Base-by-base conservation (phyloP, 805 yeast species). In the Starmerella kuoi region DNA sequence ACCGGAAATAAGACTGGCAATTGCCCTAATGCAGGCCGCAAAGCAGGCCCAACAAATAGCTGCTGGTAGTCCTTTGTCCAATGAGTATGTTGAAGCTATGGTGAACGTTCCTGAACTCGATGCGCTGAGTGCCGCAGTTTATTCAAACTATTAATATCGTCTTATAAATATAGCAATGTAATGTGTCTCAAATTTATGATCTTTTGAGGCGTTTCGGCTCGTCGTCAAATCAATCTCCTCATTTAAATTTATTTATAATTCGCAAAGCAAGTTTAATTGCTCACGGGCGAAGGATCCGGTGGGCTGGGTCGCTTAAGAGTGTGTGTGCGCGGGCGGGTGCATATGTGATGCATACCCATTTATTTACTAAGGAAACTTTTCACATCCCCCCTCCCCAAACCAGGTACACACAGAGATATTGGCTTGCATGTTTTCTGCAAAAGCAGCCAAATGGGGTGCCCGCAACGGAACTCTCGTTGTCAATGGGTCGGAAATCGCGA, bases 81-180 rank as follows among this genome's bases (percentile, higher is more conserved):
- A 68, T 46, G 73, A 66, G 45, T 70, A 68, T 49, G 52, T 73
- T 9, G 58, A 61, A 18, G 61, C 65, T 4, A 62, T 77, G 69
- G 68, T 71, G 50, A 63, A 62, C 45, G 60, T 69, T 25, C 77
- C 73, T 15, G 85, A 77, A 49, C 68, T 87, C 44, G 93, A 83
- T 50, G 95, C 85, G 46, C 70, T 87, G 51, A 79, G 94, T 62
- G 96, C 96, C 4, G 71, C 85, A 51, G 87, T 87, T 7, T 87
- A 87, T 60, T 79, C 94, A 17, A 85, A 85, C 55, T 83, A 81
- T 52, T 50, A 41, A 31, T 12, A 4, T n/a, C n/a, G n/a, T n/a
- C n/a, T n/a, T n/a, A n/a, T n/a, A n/a, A n/a, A n/a, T 8, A 7
- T 6, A 7, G 28, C 28, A 26, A 11, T 11, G 28, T 26, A 26